These are phyloP conservation scores for Ceratobasidium sp. DNA, from an alignment of 1,284 basidiomycete species.

Conservation along the genomic window DNA sequence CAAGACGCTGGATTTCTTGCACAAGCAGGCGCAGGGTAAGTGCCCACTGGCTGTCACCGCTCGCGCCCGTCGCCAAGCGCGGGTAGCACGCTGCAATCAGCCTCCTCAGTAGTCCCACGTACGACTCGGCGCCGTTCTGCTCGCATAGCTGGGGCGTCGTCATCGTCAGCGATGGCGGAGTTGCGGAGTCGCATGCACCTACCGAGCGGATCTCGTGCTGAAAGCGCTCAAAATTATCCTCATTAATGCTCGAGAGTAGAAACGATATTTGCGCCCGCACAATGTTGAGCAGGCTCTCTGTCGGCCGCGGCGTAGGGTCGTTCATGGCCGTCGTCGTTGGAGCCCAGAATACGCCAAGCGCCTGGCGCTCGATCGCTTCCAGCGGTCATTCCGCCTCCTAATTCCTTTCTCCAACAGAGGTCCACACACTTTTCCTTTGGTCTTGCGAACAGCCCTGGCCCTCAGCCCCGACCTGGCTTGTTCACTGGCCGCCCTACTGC, in stretches of 20 bases:
- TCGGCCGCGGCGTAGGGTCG: conserved; percentile 45
- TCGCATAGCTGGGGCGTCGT: conserved; percentile 79
- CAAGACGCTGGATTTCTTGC: conserved; percentile 86
- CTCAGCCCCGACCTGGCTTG: background rate
- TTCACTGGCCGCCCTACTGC: background rate
- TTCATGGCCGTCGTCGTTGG: conserved; percentile 34
- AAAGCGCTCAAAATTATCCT: conserved; percentile 94
- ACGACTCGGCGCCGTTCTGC: conserved; percentile 93
- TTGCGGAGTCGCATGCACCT: conserved; percentile 55
- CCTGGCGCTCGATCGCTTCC: conserved; percentile 22
- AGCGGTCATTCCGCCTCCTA: background rate
- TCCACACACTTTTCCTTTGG: conserved; percentile 15
- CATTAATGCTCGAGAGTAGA: conserved; percentile 89
- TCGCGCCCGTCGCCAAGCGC: conserved; percentile 14
- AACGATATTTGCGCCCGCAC: conserved; percentile 81
- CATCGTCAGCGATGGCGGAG: background rate
- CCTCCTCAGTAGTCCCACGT: conserved; percentile 93
- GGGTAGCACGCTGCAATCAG: conserved; percentile 65
- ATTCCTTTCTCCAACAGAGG: background rate
- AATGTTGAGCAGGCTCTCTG: conserved; percentile 54
- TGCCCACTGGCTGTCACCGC: conserved; percentile 5
- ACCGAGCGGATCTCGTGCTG: conserved; percentile 91
- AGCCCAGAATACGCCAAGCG: background rate
- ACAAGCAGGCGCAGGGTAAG: conserved; percentile 83
- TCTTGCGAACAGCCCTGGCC: conserved; percentile 16